A percentile compares a stretch with the other conserved stretches of the same genome.
phyloP scores from a whole-genome alignment of 148 eudicot genomes.

The Chenopodium berlandieri region DNA sequence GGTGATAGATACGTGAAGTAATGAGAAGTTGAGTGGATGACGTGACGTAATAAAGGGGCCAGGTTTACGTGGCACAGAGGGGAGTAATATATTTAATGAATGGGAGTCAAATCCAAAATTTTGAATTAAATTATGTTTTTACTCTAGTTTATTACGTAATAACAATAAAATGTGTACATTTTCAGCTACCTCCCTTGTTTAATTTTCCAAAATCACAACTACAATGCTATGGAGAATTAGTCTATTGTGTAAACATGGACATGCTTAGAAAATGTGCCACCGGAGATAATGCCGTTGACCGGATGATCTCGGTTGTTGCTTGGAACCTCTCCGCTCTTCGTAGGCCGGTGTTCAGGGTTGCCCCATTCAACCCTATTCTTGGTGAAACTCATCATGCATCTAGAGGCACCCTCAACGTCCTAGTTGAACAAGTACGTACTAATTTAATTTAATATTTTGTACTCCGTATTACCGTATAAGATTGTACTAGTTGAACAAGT shows the following conservation, averaged over 20 bases:
- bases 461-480: too few relatives aligned
- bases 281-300: constrained; percentile 39
- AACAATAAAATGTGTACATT: not conserved
- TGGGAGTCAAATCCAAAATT: too few relatives aligned
- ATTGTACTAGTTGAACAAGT: constrained; percentile 64
- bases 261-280: constrained; percentile 47
- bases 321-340: constrained; percentile 67
- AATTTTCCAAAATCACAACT: constrained; percentile 81
- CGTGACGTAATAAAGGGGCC: too few relatives aligned
- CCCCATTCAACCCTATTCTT: constrained; percentile 75
- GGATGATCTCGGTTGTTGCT: constrained; percentile 52
- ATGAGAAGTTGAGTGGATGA: too few relatives aligned
- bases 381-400: constrained; percentile 89
- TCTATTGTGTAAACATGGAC: constrained; percentile 46
- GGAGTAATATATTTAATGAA: too few relatives aligned
- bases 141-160: too few relatives aligned
- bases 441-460: not conserved
- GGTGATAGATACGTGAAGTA: too few relatives aligned
- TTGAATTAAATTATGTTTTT: too few relatives aligned
- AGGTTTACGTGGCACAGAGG: too few relatives aligned
- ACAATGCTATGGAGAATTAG: constrained; percentile 72
- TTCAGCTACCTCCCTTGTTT: constrained; percentile 68
- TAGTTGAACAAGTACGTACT: constrained; percentile 65
- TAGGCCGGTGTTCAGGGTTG: constrained; percentile 59
- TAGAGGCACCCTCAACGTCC: constrained; percentile 53